Evolutionary conservation across 2,329 filamentous ascomycete genomes (phyloP).

Genomic region (Penicillium digitatum): DNA sequence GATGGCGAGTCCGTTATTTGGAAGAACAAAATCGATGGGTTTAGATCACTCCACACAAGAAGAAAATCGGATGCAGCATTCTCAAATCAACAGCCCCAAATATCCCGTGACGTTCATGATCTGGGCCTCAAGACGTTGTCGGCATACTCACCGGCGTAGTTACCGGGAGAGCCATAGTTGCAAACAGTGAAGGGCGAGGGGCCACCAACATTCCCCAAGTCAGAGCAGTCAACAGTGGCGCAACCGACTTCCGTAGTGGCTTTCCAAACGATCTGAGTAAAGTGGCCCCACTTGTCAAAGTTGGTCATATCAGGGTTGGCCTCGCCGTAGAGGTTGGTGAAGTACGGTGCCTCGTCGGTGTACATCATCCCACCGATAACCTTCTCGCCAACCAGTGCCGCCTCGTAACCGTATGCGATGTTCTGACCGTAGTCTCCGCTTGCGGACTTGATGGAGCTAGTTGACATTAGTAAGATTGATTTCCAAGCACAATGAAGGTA

Average conservation of each 20-base stretch:
- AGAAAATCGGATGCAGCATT: neutral
- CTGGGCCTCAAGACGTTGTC: conserved; percentile 50
- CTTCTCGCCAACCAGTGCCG: conserved; percentile 59
- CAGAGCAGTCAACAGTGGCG: conserved; percentile 47
- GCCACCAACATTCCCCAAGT: conserved; percentile 42
- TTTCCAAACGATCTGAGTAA: conserved; percentile 72
- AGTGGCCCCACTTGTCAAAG: conserved; percentile 69
- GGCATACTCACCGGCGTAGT: conserved; percentile 53
- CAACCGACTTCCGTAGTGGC: conserved; percentile 61
- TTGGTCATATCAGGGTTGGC: conserved; percentile 56
- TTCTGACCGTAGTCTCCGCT: conserved; percentile 74
- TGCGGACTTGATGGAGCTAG: conserved; percentile 51
- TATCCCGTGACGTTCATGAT: conserved; percentile 14
- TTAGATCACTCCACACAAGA: neutral
- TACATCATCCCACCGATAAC: conserved; percentile 79
- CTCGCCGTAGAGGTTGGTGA: conserved; percentile 57
- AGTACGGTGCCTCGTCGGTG: conserved; percentile 66
- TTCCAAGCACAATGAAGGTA: conserved; percentile 22
- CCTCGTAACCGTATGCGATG: conserved; percentile 65
- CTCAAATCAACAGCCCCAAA: neutral
- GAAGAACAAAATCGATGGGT: neutral
- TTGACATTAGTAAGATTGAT: conserved; percentile 20
- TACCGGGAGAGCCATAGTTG: conserved; percentile 77
- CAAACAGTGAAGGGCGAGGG: conserved; percentile 73
- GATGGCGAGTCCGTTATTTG: neutral